Evolutionary conservation across 805 yeast species (phyloP), one percentile per base, ranked within the genome.

Genomic region (Ogataea siamensis): DNA sequence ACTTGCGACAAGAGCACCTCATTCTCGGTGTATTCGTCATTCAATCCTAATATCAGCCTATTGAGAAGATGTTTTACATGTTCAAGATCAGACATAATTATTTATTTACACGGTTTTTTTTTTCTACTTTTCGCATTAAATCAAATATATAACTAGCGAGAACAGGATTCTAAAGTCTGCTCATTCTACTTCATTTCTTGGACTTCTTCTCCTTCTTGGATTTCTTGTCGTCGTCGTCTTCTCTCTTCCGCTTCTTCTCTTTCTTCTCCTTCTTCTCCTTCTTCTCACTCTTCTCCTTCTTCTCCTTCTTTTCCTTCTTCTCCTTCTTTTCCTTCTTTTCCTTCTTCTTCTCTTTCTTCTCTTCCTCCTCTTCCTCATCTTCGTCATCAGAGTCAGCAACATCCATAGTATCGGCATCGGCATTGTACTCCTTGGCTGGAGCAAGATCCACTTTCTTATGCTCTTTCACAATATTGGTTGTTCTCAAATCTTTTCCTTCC

Each of bases 401-500:
- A 32, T 34, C 40, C 31, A 78, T 75, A 39, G 89, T 78, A 63
- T 94, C 99, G 32, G 97, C 98, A 62, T 89, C 98, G 27, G 87
- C 94, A 59, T 91, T 93, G 70, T 93, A 93, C 41, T 91, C 85
- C 64, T 83, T 74, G 35, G 91, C 80, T 62, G 87, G 91, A 38
- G 87, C 68, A 53, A 91, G 75, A 46, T 85, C 95, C 50, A 88
- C 81, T 78, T 89, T 91, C 63, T 83, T 81, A 61, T 81, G 83
- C 55, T 85, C 86, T 64, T 83, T 85, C 45, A 78, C 80, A 51
- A 87, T 80, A 70, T 82, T 80, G 39, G 95, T 81, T 28, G 96
- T 83, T 72, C 96, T 83, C 62, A 89, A 68, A 64, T 93, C 98
- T 68, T 96, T 87, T 53, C 99, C 99, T 70, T 93, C 99, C 53